Evolutionary conservation across 495 filamentous ascomycete species (phyloP), one percentile per base, ranked within the genome.

Genomic region (Staphylotrichum longicolle): DNA sequence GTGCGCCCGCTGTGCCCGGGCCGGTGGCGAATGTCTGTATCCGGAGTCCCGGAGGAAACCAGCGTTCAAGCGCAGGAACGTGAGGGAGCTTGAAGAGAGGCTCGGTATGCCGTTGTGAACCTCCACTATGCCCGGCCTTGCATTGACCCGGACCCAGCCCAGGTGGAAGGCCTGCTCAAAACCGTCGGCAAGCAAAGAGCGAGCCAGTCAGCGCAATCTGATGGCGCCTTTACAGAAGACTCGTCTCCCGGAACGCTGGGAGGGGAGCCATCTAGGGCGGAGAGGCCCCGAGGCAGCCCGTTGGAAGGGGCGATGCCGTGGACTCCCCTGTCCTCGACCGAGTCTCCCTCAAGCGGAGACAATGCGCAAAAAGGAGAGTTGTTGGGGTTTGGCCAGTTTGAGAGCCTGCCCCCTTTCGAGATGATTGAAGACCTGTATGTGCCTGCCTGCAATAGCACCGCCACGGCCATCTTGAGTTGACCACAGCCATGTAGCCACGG

Each of bases 1-100:
- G 40, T 95, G 91, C 69, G 82, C 83, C 32, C 90, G 90, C 11
- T 95, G 91, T 69, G 80, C 82, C 32, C 80, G 87, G 60, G 68
- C 90, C 37, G 81, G 84, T 44, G 83, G 86, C 73, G 87, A 88
- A 53, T 95, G 91, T 74, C 75, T 85, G 6, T 95, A 92, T 68
- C 91, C 92, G 67, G 91, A 93, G 72, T 87, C 88, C 52, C 82
- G 91, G 65, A 86, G 88, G 77, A 95, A 93, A 76, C 92, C 91
- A 60, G 88, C 90, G 33, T 90, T 89, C n/a, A 95, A 93, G 78
- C 79, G 91, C 64, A 84, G 88, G 59, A 94, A 93, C 76, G 91
- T 93, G 63, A 91, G 87, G 77, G 88, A 91, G 68, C 76, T 95
- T 62, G 91, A 95, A 73, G 90, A 90, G 51, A 79, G 91, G 59